Evolutionary conservation across 192 early-diverging fungal species (phyloP).

Genomic region (Backusella tuberculispora): DNA sequence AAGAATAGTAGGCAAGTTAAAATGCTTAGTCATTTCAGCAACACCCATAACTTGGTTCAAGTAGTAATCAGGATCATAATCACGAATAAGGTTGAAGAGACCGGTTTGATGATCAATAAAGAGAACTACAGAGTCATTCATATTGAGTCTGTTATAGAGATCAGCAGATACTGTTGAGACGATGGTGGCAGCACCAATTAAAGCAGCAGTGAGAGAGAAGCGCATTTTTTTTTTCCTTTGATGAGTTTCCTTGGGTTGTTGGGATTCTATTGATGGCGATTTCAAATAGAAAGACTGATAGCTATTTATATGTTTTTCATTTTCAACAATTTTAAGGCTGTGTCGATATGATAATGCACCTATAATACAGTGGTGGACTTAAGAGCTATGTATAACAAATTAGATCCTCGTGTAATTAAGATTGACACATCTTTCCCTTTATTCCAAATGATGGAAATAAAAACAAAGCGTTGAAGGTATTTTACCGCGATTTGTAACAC

Average conservation of each 20-base stretch:
- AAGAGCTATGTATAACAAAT: not conserved
- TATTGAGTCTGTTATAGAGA: constrained; percentile 28
- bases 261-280: not conserved
- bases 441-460: no score
- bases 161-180: constrained; percentile 11
- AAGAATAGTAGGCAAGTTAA: constrained; percentile 31
- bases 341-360: not conserved
- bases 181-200: constrained; percentile 2
- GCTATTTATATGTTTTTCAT: not conserved
- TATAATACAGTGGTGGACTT: not conserved
- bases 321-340: not conserved
- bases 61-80: constrained; percentile 31
- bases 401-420: no score
- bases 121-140: constrained; percentile 34
- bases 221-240: not conserved
- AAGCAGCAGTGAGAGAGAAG: constrained; percentile 19
- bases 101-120: constrained; percentile 42
- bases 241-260: not conserved
- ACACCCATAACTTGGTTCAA: constrained; percentile 34
- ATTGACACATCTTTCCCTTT: no score
- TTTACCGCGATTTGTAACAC: no score
- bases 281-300: not conserved
- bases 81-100: constrained; percentile 31
- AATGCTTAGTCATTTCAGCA: constrained; percentile 28
- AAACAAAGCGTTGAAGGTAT: no score